These are phyloP conservation scores for Moesziomyces aphidis DNA, from an alignment of 1,284 basidiomycete genomes.

Conservation along the genomic window DNA sequence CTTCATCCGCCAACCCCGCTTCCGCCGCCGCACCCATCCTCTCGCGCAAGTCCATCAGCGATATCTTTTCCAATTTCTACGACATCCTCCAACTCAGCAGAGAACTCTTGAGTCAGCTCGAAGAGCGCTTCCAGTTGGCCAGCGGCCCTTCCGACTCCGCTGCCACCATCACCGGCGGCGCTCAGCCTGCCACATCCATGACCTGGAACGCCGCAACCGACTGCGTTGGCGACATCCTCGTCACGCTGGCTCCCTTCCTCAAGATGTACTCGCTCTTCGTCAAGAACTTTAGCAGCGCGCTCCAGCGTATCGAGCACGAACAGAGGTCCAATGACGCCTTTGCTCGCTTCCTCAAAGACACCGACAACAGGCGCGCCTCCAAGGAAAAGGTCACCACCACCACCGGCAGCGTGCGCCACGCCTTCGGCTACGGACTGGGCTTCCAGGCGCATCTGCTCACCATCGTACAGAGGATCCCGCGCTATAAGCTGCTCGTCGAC, in stretches of 20 bases:
- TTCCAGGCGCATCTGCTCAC: slow-evolving; percentile 65
- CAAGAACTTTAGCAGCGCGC: slow-evolving; percentile 65
- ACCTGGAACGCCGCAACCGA: slow-evolving; percentile 58
- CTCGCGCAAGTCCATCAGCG: slow-evolving; percentile 76
- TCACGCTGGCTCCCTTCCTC: slow-evolving; percentile 65
- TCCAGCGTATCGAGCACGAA: slow-evolving; percentile 63
- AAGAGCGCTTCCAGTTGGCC: slow-evolving; percentile 68
- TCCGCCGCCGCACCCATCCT: slow-evolving; percentile 77
- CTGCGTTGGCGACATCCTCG: slow-evolving; percentile 62
- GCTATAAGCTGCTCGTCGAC: slow-evolving; percentile 63
- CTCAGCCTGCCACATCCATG: slow-evolving; percentile 1
- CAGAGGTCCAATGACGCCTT: slow-evolving; percentile 59
- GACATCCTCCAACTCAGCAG: slow-evolving; percentile 90
- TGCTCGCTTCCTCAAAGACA: slow-evolving; percentile 56
- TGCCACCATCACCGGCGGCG: slow-evolving; percentile 69
- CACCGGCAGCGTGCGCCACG: slow-evolving; percentile 21
- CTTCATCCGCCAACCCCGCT: slow-evolving; percentile 75
- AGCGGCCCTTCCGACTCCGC: slow-evolving; percentile 62
- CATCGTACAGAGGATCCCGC: slow-evolving; percentile 66
- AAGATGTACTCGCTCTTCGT: slow-evolving; percentile 67
- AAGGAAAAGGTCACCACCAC: slow-evolving; percentile 24
- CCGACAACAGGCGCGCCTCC: slow-evolving; percentile 43
- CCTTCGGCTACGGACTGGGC: slow-evolving; percentile 60
- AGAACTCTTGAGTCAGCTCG: slow-evolving; percentile 77
- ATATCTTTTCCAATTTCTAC: slow-evolving; percentile 87